Conservation (phyloP, 2,329 filamentous ascomycete species). For the Xylariaceae sp. region DNA sequence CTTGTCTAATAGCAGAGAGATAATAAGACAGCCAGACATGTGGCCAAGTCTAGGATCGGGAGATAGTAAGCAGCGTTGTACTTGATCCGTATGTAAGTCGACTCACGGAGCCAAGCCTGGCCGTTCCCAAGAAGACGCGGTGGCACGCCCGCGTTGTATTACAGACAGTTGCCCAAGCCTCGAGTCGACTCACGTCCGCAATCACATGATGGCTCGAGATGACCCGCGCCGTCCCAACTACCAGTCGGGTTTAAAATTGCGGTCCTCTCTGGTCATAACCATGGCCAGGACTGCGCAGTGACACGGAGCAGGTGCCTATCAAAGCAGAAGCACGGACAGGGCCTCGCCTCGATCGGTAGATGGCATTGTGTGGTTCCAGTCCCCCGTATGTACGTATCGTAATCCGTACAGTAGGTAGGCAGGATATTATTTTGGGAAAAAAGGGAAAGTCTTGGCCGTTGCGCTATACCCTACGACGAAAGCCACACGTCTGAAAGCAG, state of each 20-base stretch:
- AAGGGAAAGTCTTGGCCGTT: constrained; percentile 8
- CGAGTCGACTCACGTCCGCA: background rate
- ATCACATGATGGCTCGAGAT: background rate
- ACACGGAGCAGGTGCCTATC: no score
- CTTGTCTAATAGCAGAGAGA: no score
- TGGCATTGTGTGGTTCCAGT: no score
- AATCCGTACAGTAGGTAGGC: background rate
- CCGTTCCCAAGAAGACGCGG: background rate
- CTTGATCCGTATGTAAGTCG: background rate
- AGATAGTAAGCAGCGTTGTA: constrained; percentile 12
- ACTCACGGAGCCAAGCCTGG: background rate
- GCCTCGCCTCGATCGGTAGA: no score
- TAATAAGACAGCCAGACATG: constrained; percentile 2
- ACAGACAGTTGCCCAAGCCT: background rate
- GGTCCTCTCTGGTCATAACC: background rate
- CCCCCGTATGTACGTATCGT: background rate
- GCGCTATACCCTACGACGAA: constrained; percentile 21
- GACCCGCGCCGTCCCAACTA: background rate
- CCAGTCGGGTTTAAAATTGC: background rate
- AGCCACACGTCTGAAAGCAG: constrained; percentile 26
- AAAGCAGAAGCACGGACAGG: no score
- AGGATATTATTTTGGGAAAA: background rate
- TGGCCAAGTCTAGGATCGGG: constrained; percentile 7
- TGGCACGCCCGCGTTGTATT: background rate
- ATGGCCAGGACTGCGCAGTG: no score